These are phyloP conservation scores for Alternaria sp. DNA, from an alignment of 2,329 filamentous ascomycete species.

Conservation along the genomic window DNA sequence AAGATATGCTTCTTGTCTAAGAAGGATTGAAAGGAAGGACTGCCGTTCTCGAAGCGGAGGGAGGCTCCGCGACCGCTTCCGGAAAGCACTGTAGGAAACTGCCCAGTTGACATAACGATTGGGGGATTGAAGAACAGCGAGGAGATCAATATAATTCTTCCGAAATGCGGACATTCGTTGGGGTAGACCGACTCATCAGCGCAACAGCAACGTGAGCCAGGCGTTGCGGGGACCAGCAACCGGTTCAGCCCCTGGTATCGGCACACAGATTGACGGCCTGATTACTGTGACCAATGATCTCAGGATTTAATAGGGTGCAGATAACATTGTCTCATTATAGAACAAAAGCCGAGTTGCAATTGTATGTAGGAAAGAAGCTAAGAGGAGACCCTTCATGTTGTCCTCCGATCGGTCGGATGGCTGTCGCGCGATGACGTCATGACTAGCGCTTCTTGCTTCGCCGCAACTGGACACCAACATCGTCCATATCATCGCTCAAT, in stretches of 20 bases:
- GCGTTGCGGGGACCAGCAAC: neutral
- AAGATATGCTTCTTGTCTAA: neutral
- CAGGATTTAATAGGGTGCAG: neutral
- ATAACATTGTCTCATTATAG: neutral
- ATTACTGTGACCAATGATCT: neutral
- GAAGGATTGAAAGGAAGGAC: neutral
- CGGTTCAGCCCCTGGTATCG: neutral
- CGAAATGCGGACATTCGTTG: neutral
- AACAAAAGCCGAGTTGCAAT: neutral
- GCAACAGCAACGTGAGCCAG: neutral
- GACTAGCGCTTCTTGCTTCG: neutral
- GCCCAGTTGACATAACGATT: neutral
- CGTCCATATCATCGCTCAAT: neutral
- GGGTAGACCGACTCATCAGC: neutral
- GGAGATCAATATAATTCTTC: neutral
- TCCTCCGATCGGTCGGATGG: neutral
- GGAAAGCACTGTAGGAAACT: neutral
- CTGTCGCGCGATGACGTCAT: constrained; percentile 3
- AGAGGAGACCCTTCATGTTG: neutral
- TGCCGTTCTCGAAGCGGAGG: neutral
- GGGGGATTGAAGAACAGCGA: neutral
- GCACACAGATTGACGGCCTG: neutral
- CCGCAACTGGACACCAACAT: neutral
- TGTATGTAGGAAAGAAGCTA: neutral
- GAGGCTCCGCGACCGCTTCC: neutral